Percentiles rank a stretch among this genome's conserved stretches.
Evolutionary conservation across 148 eudicot genomes (phyloP).

Genomic region (Mesembryanthemum crystallinum): DNA sequence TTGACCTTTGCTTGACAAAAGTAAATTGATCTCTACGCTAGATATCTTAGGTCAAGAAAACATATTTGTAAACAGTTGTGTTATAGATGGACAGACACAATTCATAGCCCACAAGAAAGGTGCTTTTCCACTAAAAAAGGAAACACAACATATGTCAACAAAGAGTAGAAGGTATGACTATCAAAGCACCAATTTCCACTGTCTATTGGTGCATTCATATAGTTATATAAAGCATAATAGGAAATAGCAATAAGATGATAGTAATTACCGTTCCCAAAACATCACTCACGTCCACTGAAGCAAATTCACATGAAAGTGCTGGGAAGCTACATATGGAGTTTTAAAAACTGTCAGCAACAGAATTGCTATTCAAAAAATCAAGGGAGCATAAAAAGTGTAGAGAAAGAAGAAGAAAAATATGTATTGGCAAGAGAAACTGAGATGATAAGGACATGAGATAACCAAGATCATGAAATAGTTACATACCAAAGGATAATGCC

Average conservation of each 20-base stretch:
- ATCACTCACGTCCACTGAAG: slow-evolving; percentile 95
- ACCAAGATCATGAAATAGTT: neutral
- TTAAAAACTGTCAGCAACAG: slow-evolving; percentile 19
- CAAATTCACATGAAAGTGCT: slow-evolving; percentile 95
- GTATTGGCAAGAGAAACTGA: neutral
- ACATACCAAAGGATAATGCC: neutral
- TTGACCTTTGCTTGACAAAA: neutral
- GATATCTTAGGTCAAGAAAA: slow-evolving; percentile 1
- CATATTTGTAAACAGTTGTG: neutral
- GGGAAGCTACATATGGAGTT: slow-evolving; percentile 64
- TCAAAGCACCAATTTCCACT: neutral
- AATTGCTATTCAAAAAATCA: neutral
- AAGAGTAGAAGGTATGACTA: neutral
- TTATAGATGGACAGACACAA: neutral
- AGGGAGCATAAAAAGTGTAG: neutral
- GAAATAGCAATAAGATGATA: slow-evolving; percentile 16
- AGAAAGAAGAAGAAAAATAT: neutral
- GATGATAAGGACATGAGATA: neutral
- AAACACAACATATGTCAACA: neutral
- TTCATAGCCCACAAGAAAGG: slow-evolving; percentile 5
- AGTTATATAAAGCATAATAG: neutral
- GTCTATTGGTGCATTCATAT: slow-evolving; percentile 15
- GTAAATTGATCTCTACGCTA: neutral
- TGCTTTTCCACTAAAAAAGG: neutral
- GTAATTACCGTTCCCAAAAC: slow-evolving; percentile 90